A percentile compares a stretch with the other conserved stretches of the same genome.
Evolutionary conservation across 768 basidiomycete species (phyloP).

Genomic region (Tylopilus sp.): DNA sequence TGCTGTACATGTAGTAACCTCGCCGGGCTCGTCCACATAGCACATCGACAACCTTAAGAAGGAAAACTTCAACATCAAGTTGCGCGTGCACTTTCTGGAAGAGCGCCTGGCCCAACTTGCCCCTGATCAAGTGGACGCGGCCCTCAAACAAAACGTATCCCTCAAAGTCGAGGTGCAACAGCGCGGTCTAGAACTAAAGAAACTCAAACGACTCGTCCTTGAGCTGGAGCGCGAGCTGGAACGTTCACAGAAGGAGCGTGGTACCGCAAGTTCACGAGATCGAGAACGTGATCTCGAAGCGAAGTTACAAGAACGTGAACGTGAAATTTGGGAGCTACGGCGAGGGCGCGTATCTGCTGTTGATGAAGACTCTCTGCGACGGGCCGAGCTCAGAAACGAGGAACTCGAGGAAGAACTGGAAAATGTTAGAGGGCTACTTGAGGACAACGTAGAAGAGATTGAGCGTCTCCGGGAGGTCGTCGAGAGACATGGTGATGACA

Average conservation of each 20-base stretch:
- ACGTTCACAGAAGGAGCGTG: constrained; percentile 53
- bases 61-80: constrained; percentile 95
- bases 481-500: constrained; percentile 49
- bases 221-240: constrained; percentile 82
- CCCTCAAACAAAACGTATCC: constrained; percentile 88
- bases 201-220: constrained; percentile 81
- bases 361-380: constrained; percentile 52
- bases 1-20: background rate
- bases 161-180: constrained; percentile 92
- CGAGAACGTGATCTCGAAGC: constrained; percentile 77
- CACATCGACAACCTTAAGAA: constrained; percentile 95
- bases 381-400: constrained; percentile 56
- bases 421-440: constrained; percentile 60
- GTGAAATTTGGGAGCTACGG: constrained; percentile 64
- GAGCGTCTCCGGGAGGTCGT: constrained; percentile 68
- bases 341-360: constrained; percentile 41
- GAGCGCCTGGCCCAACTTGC: constrained; percentile 87
- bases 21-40: constrained; percentile 41
- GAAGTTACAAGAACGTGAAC: constrained; percentile 68
- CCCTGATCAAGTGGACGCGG: constrained; percentile 89
- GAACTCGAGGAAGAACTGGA: constrained; percentile 76
- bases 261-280: constrained; percentile 37
- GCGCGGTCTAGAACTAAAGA: constrained; percentile 87
- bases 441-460: constrained; percentile 84
- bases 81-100: constrained; percentile 93